These are phyloP conservation scores for Fagus crenata DNA, from an alignment of 306 rosid species.

Conservation along the genomic window DNA sequence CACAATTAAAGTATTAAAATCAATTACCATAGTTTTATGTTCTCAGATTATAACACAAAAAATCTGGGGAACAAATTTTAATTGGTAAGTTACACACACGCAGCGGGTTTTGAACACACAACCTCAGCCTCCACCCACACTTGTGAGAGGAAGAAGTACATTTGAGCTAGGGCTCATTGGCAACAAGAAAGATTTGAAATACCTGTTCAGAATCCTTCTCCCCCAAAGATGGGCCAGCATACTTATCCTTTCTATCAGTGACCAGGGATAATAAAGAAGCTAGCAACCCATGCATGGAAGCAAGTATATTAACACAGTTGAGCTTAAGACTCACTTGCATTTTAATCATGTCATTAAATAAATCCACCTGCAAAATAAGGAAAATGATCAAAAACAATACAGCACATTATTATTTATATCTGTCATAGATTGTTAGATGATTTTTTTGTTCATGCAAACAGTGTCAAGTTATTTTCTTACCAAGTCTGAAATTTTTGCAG, in stretches of 20 bases:
- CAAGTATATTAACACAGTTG: constrained; percentile 51
- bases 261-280: constrained; percentile 51
- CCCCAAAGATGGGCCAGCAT: constrained; percentile 33
- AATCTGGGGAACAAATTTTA: too few species aligned
- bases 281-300: constrained; percentile 52
- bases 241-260: constrained; percentile 38
- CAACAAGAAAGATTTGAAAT: constrained; percentile 10
- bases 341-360: constrained; percentile 51
- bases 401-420: constrained; percentile 1
- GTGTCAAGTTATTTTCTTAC: constrained; percentile 46
- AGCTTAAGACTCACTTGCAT: constrained; percentile 58
- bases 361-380: constrained; percentile 54
- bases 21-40: neutral
- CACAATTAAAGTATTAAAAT: neutral
- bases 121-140: too few species aligned
- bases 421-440: neutral
- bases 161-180: too few species aligned
- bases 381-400: constrained; percentile 9
- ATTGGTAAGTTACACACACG: too few species aligned
- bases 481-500: constrained; percentile 57
- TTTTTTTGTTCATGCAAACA: neutral
- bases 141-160: too few species aligned
- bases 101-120: too few species aligned
- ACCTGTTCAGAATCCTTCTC: constrained; percentile 62
- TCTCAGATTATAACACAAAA: neutral